Conservation (phyloP, 2,329 filamentous ascomycete species). For the Apiospora sp. region DNA sequence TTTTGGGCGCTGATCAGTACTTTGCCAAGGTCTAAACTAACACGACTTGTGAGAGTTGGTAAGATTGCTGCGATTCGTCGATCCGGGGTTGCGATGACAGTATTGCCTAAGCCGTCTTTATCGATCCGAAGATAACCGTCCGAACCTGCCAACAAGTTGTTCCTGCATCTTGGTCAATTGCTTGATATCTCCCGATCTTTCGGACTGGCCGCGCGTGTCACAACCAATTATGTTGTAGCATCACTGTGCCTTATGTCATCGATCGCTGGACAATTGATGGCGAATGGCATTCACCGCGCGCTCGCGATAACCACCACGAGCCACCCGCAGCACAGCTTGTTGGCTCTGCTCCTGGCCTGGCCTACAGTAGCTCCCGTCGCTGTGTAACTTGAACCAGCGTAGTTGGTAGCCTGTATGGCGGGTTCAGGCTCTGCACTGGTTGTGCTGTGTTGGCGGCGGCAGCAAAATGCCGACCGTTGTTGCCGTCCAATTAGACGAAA, state of each 20-base stretch:
- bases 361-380: neutral
- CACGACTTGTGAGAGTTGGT: neutral
- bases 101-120: neutral
- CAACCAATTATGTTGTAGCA: neutral
- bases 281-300: neutral
- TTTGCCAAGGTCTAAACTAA: neutral
- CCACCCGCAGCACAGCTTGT: neutral
- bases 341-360: neutral
- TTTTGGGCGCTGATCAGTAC: neutral
- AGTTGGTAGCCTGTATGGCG: neutral
- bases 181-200: neutral
- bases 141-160: neutral
- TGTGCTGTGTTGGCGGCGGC: neutral
- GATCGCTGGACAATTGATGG: neutral
- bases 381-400: neutral
- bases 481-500: slow-evolving; percentile 15
- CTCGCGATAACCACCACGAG: neutral
- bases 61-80: neutral
- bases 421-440: neutral
- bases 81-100: neutral
- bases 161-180: neutral
- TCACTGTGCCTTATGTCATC: neutral
- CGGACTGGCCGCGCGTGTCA: neutral
- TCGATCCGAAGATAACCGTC: neutral
- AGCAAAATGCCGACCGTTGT: slow-evolving; percentile 1